A percentile compares a stretch with the other conserved stretches of the same genome.
Evolutionary conservation across 257 asterid species (phyloP).

Genomic region (Solanum clarkiae): DNA sequence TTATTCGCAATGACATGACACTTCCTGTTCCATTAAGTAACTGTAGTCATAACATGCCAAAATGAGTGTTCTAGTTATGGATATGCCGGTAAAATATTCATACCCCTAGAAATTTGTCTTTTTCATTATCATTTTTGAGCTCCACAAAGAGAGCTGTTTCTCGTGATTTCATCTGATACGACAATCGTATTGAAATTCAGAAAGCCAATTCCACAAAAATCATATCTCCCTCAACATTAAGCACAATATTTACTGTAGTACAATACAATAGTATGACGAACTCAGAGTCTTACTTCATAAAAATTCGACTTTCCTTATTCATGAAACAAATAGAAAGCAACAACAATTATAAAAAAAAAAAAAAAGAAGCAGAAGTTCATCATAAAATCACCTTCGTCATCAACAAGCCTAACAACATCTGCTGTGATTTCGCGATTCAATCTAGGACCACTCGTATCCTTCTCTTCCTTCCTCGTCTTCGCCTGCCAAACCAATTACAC

Average conservation of each 20-base stretch:
- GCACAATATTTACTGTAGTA: neutral
- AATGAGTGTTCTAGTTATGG: neutral
- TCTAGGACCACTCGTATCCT: slow-evolving; percentile 37
- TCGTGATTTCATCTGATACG: neutral
- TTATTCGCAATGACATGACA: neutral
- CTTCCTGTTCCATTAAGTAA: neutral
- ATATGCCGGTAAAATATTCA: neutral
- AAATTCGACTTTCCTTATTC: neutral
- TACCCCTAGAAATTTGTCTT: neutral
- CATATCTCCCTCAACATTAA: neutral
- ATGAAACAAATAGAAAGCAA: neutral
- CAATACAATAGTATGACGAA: neutral
- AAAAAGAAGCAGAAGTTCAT: neutral
- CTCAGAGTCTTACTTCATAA: neutral
- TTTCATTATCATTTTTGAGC: neutral
- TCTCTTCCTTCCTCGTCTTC: slow-evolving; percentile 31
- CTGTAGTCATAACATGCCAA: neutral
- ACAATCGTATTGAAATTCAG: neutral
- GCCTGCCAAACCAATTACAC: slow-evolving; percentile 14
- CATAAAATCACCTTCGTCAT: slow-evolving; percentile 44
- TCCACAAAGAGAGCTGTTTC: neutral
- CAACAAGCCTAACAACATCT: slow-evolving; percentile 51
- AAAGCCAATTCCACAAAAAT: neutral
- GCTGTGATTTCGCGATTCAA: slow-evolving; percentile 57
- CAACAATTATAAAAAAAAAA: neutral